Conservation (phyloP, 192 early-diverging fungal species). For the Rhizophagus clarus region DNA sequence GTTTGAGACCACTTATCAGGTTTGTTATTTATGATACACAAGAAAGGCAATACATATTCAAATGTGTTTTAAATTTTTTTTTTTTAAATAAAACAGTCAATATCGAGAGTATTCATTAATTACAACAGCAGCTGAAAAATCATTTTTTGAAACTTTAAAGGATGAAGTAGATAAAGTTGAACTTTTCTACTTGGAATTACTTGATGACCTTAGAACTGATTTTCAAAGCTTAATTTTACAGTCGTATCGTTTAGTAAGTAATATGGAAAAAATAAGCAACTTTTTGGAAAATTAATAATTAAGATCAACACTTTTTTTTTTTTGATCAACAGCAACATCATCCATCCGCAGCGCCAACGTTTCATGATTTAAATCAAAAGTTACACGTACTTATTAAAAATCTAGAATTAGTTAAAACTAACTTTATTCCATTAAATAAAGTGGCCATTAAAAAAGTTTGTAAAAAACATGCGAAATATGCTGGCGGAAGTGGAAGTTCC, state of each 20-base stretch:
- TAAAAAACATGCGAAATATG: conserved; percentile 9
- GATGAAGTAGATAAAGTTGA: conserved; percentile 13
- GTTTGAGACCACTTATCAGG: not conserved
- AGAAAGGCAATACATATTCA: too few relatives aligned
- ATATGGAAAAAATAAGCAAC: too few relatives aligned
- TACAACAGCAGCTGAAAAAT: conserved; percentile 4
- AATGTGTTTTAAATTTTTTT: too few relatives aligned
- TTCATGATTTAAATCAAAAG: not conserved
- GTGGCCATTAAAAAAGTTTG: conserved; percentile 7
- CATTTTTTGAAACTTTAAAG: not conserved
- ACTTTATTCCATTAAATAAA: not conserved
- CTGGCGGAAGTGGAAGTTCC: not conserved
- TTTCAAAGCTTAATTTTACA: conserved; percentile 10
- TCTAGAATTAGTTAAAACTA: not conserved
- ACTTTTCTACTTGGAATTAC: conserved; percentile 6
- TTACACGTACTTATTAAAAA: not conserved
- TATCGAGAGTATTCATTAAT: not conserved
- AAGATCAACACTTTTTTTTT: not conserved
- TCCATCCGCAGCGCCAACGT: not conserved
- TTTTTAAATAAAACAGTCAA: not conserved
- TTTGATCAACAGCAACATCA: not conserved
- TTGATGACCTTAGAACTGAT: not conserved
- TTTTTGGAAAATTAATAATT: not conserved
- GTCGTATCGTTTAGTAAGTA: conserved; percentile 1
- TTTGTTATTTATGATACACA: not conserved